Conservation (phyloP, 2,329 filamentous ascomycete genomes). For the Trichophyton rubrum region DNA sequence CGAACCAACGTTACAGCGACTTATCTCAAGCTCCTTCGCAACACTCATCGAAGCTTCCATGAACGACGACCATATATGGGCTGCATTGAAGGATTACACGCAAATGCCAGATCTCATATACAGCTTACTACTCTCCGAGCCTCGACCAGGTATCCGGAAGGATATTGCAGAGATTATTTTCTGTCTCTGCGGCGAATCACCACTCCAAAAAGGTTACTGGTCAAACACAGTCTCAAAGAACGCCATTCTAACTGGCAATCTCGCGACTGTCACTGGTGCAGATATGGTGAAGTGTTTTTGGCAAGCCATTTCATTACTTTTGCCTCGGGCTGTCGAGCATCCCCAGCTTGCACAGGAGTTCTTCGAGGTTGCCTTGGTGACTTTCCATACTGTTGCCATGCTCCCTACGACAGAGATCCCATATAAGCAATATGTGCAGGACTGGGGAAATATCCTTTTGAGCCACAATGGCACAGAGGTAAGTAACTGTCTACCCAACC, state of each 20-base stretch:
- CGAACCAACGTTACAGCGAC: slow-evolving; percentile 19
- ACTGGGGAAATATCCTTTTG: slow-evolving; percentile 34
- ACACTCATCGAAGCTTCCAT: slow-evolving; percentile 39
- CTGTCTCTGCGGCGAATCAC: slow-evolving; percentile 24
- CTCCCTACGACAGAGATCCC: slow-evolving; percentile 27
- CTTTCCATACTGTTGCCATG: slow-evolving; percentile 33
- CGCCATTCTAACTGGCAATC: slow-evolving; percentile 7
- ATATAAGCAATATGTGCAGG: slow-evolving; percentile 29
- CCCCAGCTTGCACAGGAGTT: slow-evolving; percentile 34
- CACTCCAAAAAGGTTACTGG: slow-evolving; percentile 20
- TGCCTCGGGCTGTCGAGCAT: slow-evolving; percentile 28
- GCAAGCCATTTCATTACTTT: slow-evolving; percentile 30
- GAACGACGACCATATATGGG: slow-evolving; percentile 37
- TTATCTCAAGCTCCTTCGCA: slow-evolving; percentile 36
- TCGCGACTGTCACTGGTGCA: slow-evolving; percentile 22
- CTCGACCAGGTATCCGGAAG: slow-evolving; percentile 26
- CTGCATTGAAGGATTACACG: slow-evolving; percentile 27
- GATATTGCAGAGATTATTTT: slow-evolving; percentile 29
- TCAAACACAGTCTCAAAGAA: slow-evolving; percentile 14
- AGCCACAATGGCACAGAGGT: slow-evolving; percentile 34
- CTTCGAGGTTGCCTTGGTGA: slow-evolving; percentile 32
- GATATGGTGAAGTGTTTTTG: slow-evolving; percentile 36
- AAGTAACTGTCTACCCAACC: slow-evolving; percentile 5
- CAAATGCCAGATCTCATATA: slow-evolving; percentile 29
- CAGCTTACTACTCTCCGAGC: slow-evolving; percentile 34